These are phyloP conservation scores for Termitomyces sp. DNA, from an alignment of 768 basidiomycete genomes.

Conservation along the genomic window DNA sequence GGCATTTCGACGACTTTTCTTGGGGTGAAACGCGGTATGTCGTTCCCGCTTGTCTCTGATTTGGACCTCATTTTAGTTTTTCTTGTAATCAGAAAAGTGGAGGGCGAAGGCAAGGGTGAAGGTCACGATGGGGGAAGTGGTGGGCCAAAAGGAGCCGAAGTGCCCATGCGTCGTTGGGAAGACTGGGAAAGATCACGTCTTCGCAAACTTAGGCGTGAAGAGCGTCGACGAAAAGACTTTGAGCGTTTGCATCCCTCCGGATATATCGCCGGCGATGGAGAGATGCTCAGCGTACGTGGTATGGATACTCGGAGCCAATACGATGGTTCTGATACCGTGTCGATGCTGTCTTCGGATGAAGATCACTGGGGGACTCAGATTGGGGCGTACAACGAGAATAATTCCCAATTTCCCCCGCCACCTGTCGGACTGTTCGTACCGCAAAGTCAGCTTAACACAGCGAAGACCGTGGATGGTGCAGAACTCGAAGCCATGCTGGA, in stretches of 20 bases:
- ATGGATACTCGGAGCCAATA: slow-evolving; percentile 55
- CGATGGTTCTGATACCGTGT: slow-evolving; percentile 77
- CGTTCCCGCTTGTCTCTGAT: not conserved
- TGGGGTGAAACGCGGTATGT: slow-evolving; percentile 97
- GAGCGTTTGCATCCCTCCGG: slow-evolving; percentile 73
- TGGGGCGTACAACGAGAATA: slow-evolving; percentile 90
- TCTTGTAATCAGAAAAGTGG: slow-evolving; percentile 68
- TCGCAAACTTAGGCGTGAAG: slow-evolving; percentile 86
- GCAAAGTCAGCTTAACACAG: slow-evolving; percentile 30
- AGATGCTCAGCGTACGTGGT: slow-evolving; percentile 49
- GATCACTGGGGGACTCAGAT: slow-evolving; percentile 96
- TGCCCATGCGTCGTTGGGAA: slow-evolving; percentile 98
- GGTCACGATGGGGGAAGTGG: slow-evolving; percentile 70
- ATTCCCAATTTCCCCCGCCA: slow-evolving; percentile 74
- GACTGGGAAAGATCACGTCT: slow-evolving; percentile 97
- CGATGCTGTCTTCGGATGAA: slow-evolving; percentile 83
- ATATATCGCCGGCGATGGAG: slow-evolving; percentile 56
- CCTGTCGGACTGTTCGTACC: slow-evolving; percentile 63
- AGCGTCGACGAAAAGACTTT: slow-evolving; percentile 73
- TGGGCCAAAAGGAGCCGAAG: slow-evolving; percentile 44
- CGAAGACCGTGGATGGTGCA: slow-evolving; percentile 53
- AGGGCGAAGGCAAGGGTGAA: slow-evolving; percentile 78
- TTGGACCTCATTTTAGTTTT: slow-evolving; percentile 11
- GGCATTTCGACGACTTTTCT: slow-evolving; percentile 99
- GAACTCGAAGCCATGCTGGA: slow-evolving; percentile 94